These are phyloP conservation scores for Hura crepitans DNA, from an alignment of 441 rosid genomes.

Conservation along the genomic window DNA sequence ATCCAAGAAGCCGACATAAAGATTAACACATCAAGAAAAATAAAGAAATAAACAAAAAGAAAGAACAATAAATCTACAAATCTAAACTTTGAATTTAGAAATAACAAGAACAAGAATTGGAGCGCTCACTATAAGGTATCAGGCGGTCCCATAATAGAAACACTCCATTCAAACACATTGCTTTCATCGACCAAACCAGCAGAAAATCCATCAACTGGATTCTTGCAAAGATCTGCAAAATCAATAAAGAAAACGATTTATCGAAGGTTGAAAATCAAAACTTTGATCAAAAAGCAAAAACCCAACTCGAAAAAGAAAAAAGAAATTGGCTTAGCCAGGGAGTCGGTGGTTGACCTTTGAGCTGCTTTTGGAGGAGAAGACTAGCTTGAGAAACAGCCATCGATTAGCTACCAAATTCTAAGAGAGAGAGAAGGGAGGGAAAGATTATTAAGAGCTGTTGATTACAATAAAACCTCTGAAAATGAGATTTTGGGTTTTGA, in stretches of 20 bases:
- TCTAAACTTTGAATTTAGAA: neutral
- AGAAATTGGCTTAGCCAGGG: neutral
- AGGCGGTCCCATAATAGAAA: slow-evolving; percentile 62
- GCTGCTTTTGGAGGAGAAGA: slow-evolving; percentile 80
- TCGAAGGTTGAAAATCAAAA: neutral
- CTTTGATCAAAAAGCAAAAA: neutral
- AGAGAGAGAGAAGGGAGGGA: slow-evolving; percentile 14
- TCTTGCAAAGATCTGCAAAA: slow-evolving; percentile 54
- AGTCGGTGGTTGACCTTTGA: slow-evolving; percentile 43
- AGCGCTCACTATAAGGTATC: slow-evolving; percentile 57
- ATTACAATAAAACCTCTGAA: neutral
- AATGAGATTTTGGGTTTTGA: neutral
- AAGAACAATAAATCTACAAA: neutral
- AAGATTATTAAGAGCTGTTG: neutral
- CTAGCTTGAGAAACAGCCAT: slow-evolving; percentile 71
- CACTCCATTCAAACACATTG: slow-evolving; percentile 63
- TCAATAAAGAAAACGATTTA: slow-evolving; percentile 7
- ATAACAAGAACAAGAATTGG: neutral
- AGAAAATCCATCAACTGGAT: slow-evolving; percentile 74
- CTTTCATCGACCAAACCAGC: slow-evolving; percentile 61
- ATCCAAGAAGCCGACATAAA: neutral
- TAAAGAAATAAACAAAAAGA: neutral
- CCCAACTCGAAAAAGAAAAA: slow-evolving; percentile 7
- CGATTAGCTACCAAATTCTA: slow-evolving; percentile 17
- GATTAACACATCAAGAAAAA: neutral